phyloP scores from a whole-genome alignment of 768 basidiomycete species.

The Leucocoprinus birnbaumii region DNA sequence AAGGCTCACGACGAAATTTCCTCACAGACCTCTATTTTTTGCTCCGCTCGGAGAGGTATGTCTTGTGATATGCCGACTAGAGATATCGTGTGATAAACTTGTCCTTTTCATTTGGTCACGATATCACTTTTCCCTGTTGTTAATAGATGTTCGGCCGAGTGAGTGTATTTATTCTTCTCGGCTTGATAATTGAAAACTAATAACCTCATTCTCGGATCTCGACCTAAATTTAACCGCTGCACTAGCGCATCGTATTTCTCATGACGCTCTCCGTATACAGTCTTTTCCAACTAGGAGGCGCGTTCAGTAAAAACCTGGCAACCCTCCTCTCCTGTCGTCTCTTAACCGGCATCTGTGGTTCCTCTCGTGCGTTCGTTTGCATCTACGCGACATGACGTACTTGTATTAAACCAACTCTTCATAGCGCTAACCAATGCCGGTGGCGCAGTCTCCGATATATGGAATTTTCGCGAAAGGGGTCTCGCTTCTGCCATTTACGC shows the following conservation, averaged over 20 bases:
- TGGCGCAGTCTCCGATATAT: slow-evolving; percentile 56
- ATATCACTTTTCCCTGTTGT: not conserved
- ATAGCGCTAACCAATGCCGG: slow-evolving; percentile 60
- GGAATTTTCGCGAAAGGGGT: slow-evolving; percentile 56
- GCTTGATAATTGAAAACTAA: too few relatives aligned
- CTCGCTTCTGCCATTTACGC: slow-evolving; percentile 58
- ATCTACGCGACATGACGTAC: not conserved
- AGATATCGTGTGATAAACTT: not conserved
- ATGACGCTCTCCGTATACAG: slow-evolving; percentile 47
- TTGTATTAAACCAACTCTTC: not conserved
- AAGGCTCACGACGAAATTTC: not conserved
- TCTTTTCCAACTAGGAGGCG: slow-evolving; percentile 52
- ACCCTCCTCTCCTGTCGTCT: slow-evolving; percentile 50
- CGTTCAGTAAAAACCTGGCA: slow-evolving; percentile 43
- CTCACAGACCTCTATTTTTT: slow-evolving; percentile 45
- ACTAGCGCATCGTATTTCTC: slow-evolving; percentile 53
- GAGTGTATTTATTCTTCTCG: slow-evolving; percentile 15
- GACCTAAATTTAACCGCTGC: not conserved
- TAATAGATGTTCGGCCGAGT: slow-evolving; percentile 52
- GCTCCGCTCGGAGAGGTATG: slow-evolving; percentile 56
- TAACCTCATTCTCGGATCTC: not conserved
- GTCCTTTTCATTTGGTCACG: too few relatives aligned
- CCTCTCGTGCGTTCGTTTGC: slow-evolving; percentile 40
- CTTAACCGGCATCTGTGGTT: slow-evolving; percentile 56
- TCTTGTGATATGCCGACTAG: not conserved